Evolutionary conservation across 768 basidiomycete species (phyloP), one percentile per base, ranked within the genome.

Genomic region (Suillus discolor): DNA sequence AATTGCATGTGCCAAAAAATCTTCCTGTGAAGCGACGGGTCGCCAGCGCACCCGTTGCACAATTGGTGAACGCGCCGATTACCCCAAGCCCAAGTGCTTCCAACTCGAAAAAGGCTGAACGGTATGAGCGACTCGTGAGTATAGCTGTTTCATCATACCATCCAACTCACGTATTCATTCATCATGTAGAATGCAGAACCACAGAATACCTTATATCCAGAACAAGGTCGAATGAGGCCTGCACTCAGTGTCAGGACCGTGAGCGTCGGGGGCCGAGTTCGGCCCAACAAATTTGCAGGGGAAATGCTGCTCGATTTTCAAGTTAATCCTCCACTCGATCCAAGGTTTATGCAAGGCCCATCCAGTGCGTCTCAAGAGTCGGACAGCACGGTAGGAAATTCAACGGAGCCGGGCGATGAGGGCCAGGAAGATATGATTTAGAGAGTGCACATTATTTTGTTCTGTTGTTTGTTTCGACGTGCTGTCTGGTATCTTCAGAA

Each of bases 31-130:
- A 76, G 42, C 80, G 81, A 38, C 79, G 82, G 36, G 75, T 83
- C 12, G 77, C 78, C 28, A 84, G 83, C 64, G 76, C 81, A 55
- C 82, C 83, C 11, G 69, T 74, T 36, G 60, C 62, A 12, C 61
- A 64, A 39, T 31, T 3, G 47, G 25, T 45, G n/a, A 36, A 34
- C 38, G 42, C 25, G 31, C 60, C 28, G n/a, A 69, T 63, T 34
- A 72, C 64, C 23, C 63, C 66, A 1, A 63, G 62, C 41, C 63
- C 66, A 9, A 68, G 59, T n/a, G 68, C 62, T 49, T 60, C 71
- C 9, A 47, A 44, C 7, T 15, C 20, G 1, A 38, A 18, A 7
- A 66, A 41, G 59, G 28, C 42, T 31, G 66, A 66, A 11, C 57
- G 23, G 12, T 57, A 36, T 23, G 66, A 65, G 11, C 57, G 28